Base-by-base conservation (phyloP, 306 rosid species). In the Acacia melanoxylon region DNA sequence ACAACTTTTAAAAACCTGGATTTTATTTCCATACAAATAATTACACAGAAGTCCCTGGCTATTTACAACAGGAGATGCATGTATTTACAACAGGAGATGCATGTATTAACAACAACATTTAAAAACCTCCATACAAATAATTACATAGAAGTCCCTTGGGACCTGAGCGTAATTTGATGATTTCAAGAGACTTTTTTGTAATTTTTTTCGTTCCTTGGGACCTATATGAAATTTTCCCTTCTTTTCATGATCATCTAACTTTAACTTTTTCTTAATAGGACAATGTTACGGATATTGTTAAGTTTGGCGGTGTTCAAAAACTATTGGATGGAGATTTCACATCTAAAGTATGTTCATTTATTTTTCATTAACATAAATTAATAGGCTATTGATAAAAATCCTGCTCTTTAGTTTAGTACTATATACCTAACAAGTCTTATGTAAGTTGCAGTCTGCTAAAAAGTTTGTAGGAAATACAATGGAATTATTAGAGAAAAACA, bases 401-500 rank as follows among this genome's bases (percentile, higher is more conserved):
- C 12, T 29, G 46, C 14, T 56, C 16, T n/a, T n/a, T 52, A 56
- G 35, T 68, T 78, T 74, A 22, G 68, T 24, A 49, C 62, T 25
- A 25, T 83, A 24, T 83, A 24, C n/a, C 40, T 81, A 25, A 42
- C 76, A 52, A 56, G 61, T 74, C 13, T 85, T 7, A 20, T 75
- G 70, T 67, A 77, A 69, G 78, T 83, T 82, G 84, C 91, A 95
- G 99, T 89, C 91, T 41, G 90, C 98, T 54, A 88, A 79, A 87
- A 94, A 93, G 81, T 93, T 96, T 78, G 93, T 89, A 66, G 88
- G 91, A 68, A 92, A 87, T 85, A 92, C 96, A 14, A 75, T 92
- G 81, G 91, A 89, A 83, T 89, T 94, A 88, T 86, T 95, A 77
- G 90, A 90, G 90, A 92, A 93, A 87, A 95, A 93, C 87, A 90